A percentile compares a stretch with the other conserved stretches of the same genome.
These are phyloP conservation scores for Phytophthora rubi DNA, from an alignment of 352 stramenopile genomes.

Conservation along the genomic window DNA sequence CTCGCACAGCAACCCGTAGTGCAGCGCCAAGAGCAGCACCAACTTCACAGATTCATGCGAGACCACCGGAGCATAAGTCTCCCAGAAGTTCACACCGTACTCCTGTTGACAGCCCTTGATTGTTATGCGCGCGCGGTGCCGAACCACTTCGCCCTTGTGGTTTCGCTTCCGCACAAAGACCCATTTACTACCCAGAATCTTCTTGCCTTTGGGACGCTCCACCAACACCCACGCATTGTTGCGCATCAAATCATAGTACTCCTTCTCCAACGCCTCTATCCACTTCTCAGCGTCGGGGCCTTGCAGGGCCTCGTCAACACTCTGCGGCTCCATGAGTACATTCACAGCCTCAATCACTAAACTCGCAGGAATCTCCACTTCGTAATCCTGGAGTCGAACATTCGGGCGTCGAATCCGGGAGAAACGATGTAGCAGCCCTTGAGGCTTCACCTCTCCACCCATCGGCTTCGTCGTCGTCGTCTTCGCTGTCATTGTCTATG, in stretches of 20 bases:
- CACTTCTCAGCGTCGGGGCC: not conserved
- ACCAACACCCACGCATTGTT: not conserved
- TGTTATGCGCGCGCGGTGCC: not conserved
- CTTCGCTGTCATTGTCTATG: not conserved
- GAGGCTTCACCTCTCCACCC: not conserved
- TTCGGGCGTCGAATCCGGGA: not conserved
- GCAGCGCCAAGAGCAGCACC: too few species aligned
- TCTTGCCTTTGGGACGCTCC: not conserved
- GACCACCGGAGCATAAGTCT: too few species aligned
- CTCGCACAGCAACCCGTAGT: too few species aligned
- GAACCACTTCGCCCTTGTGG: not conserved
- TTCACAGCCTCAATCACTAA: not conserved
- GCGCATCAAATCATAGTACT: not conserved
- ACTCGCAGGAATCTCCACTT: not conserved
- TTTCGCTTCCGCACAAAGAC: not conserved
- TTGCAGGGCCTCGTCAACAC: not conserved
- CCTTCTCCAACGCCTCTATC: not conserved
- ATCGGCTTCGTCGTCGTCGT: not conserved
- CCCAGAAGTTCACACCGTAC: not conserved
- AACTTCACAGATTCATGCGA: too few species aligned
- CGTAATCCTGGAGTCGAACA: not conserved
- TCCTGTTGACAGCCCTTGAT: not conserved
- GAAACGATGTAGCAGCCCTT: not conserved
- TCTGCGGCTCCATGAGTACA: not conserved
- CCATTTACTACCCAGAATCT: not conserved